phyloP scores from a whole-genome alignment of 148 eudicot species.

The Silene uniflora region DNA sequence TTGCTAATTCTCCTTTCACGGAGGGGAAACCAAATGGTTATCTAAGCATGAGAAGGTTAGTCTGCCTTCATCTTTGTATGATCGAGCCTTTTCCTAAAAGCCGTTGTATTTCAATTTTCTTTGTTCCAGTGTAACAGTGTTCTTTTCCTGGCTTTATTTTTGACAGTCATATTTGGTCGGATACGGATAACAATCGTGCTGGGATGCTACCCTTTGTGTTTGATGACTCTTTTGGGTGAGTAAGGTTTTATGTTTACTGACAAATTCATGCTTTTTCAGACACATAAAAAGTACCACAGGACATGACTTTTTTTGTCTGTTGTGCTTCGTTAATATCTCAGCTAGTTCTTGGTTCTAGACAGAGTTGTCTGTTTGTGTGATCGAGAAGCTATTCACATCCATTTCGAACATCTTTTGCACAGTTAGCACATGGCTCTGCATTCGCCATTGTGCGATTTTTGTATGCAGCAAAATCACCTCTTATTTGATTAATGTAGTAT shows the following conservation, averaged over 20 bases:
- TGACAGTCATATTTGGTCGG: conserved; percentile 86
- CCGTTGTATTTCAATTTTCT: conserved; percentile 4
- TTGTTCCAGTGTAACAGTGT: conserved; percentile 4
- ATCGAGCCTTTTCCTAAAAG: conserved; percentile 12
- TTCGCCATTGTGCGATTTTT: neutral
- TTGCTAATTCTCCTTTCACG: conserved; percentile 97
- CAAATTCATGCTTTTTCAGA: neutral
- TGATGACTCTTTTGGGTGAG: conserved; percentile 87
- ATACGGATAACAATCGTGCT: conserved; percentile 77
- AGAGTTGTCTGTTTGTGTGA: neutral
- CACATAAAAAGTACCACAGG: neutral
- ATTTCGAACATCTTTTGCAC: neutral
- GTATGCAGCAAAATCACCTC: conserved; percentile 1
- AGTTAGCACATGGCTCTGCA: neutral
- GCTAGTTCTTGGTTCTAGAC: neutral
- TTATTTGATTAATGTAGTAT: neutral
- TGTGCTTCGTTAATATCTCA: neutral
- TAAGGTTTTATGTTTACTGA: conserved; percentile 7
- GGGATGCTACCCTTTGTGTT: conserved; percentile 98
- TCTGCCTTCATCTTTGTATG: neutral
- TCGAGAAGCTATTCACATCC: neutral
- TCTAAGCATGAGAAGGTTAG: conserved; percentile 90
- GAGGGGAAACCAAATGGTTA: conserved; percentile 97
- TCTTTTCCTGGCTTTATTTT: conserved; percentile 19
- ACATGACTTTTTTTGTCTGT: conserved; percentile 3